These are phyloP conservation scores for Russula emetica DNA, from an alignment of 768 basidiomycete genomes.

Conservation along the genomic window DNA sequence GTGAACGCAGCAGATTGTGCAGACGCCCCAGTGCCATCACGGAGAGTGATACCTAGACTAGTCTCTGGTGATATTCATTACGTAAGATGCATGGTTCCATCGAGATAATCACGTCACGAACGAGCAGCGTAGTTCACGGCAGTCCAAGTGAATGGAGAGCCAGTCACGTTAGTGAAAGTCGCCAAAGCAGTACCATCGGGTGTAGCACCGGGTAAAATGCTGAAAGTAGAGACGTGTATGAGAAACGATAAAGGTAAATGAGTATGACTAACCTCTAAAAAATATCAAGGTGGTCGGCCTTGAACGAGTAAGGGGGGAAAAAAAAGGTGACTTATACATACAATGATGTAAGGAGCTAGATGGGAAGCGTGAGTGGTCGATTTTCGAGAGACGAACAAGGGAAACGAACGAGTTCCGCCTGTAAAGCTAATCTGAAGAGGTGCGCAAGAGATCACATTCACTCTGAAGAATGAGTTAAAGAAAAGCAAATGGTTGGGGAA, in stretches of 20 bases:
- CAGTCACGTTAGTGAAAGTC: constrained; percentile 39
- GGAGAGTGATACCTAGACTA: constrained; percentile 52
- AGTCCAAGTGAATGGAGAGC: constrained; percentile 49
- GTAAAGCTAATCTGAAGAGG: constrained; percentile 51
- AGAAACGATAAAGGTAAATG: neutral
- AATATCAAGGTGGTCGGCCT: neutral
- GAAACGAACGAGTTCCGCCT: constrained; percentile 45
- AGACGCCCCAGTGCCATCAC: constrained; percentile 52
- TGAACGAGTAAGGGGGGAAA: neutral
- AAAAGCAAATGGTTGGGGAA: neutral
- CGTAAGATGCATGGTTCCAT: neutral
- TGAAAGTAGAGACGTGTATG: constrained; percentile 29
- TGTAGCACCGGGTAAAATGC: constrained; percentile 50
- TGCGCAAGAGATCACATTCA: constrained; percentile 51
- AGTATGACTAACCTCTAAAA: constrained; percentile 39
- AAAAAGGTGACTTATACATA: constrained; percentile 36
- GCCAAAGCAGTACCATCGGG: constrained; percentile 44
- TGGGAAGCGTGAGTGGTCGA: constrained; percentile 18
- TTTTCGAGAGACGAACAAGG: neutral
- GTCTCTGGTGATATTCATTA: constrained; percentile 38
- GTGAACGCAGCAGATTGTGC: constrained; percentile 52
- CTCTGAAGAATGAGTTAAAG: constrained; percentile 34
- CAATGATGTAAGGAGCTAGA: constrained; percentile 61
- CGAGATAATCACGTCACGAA: constrained; percentile 30
- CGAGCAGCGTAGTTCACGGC: constrained; percentile 46